A percentile compares a stretch with the other conserved stretches of the same genome.
Conservation (phyloP, 1,284 basidiomycete species). For the Fomes fomentarius region DNA sequence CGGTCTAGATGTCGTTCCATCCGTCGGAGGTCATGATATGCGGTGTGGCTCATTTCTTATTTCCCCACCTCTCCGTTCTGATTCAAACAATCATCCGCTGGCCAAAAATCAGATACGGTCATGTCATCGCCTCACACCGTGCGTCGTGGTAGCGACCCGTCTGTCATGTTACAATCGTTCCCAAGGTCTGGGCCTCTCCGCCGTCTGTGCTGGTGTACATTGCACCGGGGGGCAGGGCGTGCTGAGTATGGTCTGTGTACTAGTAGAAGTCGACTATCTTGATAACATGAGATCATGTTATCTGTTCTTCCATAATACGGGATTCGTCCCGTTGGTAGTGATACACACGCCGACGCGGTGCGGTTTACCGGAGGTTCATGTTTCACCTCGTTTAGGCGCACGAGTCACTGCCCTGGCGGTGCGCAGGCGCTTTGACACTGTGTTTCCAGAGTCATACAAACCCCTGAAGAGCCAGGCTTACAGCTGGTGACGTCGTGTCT, state of each 20-base stretch:
- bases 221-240: not conserved
- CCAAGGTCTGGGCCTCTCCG: not conserved
- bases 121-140: slow-evolving; percentile 9
- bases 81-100: slow-evolving; percentile 1
- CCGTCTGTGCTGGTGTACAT: not conserved
- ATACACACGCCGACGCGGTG: slow-evolving; percentile 10
- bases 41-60: not conserved
- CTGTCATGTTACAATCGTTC: slow-evolving; percentile 1
- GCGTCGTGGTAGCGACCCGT: not conserved
- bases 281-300: slow-evolving; percentile 4
- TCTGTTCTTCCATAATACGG: not conserved
- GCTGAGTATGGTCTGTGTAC: not conserved
- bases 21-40: not conserved
- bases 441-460: not conserved
- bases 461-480: not conserved
- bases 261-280: slow-evolving; percentile 1
- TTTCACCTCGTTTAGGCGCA: slow-evolving; percentile 16
- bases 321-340: not conserved
- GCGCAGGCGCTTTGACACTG: not conserved
- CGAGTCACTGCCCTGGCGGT: slow-evolving; percentile 8
- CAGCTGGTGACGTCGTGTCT: not conserved
- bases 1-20: not conserved
- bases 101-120: not conserved
- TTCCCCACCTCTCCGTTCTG: not conserved
- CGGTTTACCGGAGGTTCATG: slow-evolving; percentile 6